Percentiles rank a stretch among this genome's conserved stretches.
Conservation (phyloP, 345 rosid species). For the Pseudoturritis turrita region DNA sequence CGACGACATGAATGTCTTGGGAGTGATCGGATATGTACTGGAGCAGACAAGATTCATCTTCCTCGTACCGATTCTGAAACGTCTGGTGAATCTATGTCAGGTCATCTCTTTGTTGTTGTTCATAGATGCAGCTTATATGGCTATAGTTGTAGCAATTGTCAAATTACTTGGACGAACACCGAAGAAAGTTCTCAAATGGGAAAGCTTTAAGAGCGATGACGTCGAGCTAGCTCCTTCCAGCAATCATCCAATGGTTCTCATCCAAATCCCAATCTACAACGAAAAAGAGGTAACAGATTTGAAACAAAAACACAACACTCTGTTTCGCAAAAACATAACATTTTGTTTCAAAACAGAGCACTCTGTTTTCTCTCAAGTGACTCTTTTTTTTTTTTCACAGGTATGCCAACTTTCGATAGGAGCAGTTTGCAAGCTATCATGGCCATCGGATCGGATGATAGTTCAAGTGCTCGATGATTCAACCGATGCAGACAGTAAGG, state of each 20-base stretch:
- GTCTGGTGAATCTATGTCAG: conserved; percentile 39
- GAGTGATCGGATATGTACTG: conserved; percentile 33
- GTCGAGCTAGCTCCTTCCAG: conserved; percentile 43
- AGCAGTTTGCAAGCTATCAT: conserved; percentile 84
- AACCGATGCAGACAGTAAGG: conserved; percentile 49
- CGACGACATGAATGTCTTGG: conserved; percentile 5
- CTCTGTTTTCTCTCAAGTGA: not conserved
- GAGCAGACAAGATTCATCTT: conserved; percentile 39
- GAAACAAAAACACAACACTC: not conserved
- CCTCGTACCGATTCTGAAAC: conserved; percentile 39
- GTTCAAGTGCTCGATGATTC: conserved; percentile 92
- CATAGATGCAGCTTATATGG: conserved; percentile 51
- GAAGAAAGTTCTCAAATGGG: conserved; percentile 41
- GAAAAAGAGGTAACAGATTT: conserved; percentile 24
- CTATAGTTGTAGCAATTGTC: conserved; percentile 34
- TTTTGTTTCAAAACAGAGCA: not conserved
- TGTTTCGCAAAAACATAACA: not conserved
- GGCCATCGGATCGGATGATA: conserved; percentile 81
- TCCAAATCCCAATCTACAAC: conserved; percentile 33
- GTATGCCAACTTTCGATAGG: conserved; percentile 76
- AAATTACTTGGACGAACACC: conserved; percentile 42
- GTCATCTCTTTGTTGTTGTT: conserved; percentile 50
- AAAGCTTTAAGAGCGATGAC: conserved; percentile 36
- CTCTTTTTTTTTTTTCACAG: conserved; percentile 22
- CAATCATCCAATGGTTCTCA: conserved; percentile 29